A percentile compares a stretch with the other conserved stretches of the same genome.
These are phyloP conservation scores for Juglanconis oblonga DNA, from an alignment of 2,329 filamentous ascomycete species.

Conservation along the genomic window DNA sequence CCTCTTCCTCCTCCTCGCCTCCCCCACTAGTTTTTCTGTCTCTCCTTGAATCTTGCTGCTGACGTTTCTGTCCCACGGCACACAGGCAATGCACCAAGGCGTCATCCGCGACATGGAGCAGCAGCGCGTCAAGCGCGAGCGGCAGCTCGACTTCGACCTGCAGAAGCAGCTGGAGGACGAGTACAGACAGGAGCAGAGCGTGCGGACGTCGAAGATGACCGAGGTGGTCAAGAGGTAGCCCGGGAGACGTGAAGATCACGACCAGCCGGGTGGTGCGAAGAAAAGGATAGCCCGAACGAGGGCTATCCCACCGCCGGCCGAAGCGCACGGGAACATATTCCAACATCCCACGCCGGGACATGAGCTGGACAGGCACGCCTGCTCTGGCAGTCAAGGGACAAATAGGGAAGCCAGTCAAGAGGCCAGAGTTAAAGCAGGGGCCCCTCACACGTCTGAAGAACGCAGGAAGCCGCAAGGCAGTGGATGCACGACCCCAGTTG, in stretches of 20 bases:
- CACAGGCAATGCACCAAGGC: conserved; percentile 89
- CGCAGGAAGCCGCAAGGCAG: too few relatives aligned
- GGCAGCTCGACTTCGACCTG: conserved; percentile 92
- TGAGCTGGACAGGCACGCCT: too few relatives aligned
- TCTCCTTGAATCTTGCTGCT: neutral
- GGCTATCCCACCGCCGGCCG: neutral
- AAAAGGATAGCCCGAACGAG: neutral
- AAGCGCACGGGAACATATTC: too few relatives aligned
- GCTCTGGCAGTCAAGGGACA: too few relatives aligned
- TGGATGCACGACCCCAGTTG: too few relatives aligned
- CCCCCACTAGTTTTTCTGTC: neutral
- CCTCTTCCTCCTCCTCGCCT: neutral
- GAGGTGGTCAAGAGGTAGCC: neutral
- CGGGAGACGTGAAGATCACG: neutral
- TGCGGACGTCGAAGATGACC: conserved; percentile 46
- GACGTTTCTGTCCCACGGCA: neutral
- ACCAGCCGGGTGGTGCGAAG: neutral
- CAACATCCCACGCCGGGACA: too few relatives aligned
- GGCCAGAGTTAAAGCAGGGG: too few relatives aligned
- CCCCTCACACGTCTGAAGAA: too few relatives aligned
- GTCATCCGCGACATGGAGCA: conserved; percentile 95
- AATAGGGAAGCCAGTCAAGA: too few relatives aligned
- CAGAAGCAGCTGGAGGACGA: conserved; percentile 82
- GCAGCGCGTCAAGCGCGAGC: conserved; percentile 83
- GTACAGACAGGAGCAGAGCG: conserved; percentile 84